Evolutionary conservation across 129 eudicot genomes (phyloP), one percentile per base, ranked within the genome.

Genomic region (sunflower (Helianthus annuus)): DNA sequence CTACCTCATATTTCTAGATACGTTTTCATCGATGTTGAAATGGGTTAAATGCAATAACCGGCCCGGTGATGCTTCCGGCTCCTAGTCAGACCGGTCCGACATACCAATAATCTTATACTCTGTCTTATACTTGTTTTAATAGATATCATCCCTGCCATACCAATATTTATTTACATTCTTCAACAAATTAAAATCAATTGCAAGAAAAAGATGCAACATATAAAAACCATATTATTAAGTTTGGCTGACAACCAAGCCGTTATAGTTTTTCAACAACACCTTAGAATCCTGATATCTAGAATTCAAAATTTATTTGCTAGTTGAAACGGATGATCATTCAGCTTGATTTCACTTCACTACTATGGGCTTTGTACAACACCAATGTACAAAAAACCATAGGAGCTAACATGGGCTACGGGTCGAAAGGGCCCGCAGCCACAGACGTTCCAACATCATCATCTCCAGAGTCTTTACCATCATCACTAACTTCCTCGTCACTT

Each of bases 391-490:
- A 64, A 64, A 42, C 51, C 69, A 64, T 64, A 64, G 32, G 44
- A 38, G 48, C 67, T 62, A 36, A 14, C 46, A 32, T 5, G 19
- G 53, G 69, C 84, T 85, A 88, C 14, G 97, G 87, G 76, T 87
- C 89, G n/a, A 64, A 83, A 10, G 64, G 71, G 10, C 87, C 91
- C 5, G 79, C 87, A 16, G 72, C 89, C 66, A 73, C 66, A 42
- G 46, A 42, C 10, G 46, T 42, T 42, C 10, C 8, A 6, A 74
- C 92, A 45, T 91, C 92, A 45, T 91, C 97, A 58, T 91, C 92
- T 49, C 83, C 73, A 1, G 95, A 88, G 48, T 76, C 89, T 45
- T 76, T 66, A 36, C 73, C 89, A 0, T 44, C 85, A 32, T 32
- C 36, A 32, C 36, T 32, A 32, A 32, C 4, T 32, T 32, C 36